Base-by-base conservation (phyloP, 176 grass and related monocot species). In the Triticum urartu region DNA sequence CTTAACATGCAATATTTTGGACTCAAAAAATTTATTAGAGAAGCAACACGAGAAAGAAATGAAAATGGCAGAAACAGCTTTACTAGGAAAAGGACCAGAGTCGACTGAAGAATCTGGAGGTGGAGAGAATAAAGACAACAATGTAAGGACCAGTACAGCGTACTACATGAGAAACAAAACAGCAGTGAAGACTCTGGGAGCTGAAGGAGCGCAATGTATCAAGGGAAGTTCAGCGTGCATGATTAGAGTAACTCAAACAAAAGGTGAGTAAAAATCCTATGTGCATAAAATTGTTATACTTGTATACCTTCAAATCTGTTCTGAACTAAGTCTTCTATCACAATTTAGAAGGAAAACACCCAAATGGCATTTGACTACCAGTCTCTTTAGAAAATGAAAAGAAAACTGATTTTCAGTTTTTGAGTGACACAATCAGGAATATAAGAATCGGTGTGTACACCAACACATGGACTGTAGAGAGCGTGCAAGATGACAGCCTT, bases 241-340 rank as follows among this genome's bases (percentile, higher is more conserved):
- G 78, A 60, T 40, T 61, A 39, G 50, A 59, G n/a, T 36, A 72
- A 42, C 81, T 20, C 10, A 22, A 26, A 35, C 3, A 43, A 80
- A 85, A 85, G 82, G 87, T 85, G 34, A 85, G 77, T 18, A 4
- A 80, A 20, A 68, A 60, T 85, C 28, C 1, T 39, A 39, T 84
- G 21, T 66, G 33, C 67, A 52, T 65, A 36, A 38, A 52, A 7
- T 64, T 50, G 33, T 30, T 45, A n/a, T 18, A 33, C 11, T 17
- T n/a, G 6, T 72, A 63, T 79, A 71, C 56, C 66, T 70, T 30
- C 15, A 36, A 38, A 18, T 14, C 30, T 84, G 7, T 34, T 38
- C 9, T 80, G 12, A 28, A 50, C 21, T 60, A 71, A 78, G 59
- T 75, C 4, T 21, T 24, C 10, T 21, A 62, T 63, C 59, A 71